A percentile compares a stretch with the other conserved stretches of the same genome.
phyloP scores from a whole-genome alignment of 352 stramenopile genomes.

The Aphanomyces euteiches region DNA sequence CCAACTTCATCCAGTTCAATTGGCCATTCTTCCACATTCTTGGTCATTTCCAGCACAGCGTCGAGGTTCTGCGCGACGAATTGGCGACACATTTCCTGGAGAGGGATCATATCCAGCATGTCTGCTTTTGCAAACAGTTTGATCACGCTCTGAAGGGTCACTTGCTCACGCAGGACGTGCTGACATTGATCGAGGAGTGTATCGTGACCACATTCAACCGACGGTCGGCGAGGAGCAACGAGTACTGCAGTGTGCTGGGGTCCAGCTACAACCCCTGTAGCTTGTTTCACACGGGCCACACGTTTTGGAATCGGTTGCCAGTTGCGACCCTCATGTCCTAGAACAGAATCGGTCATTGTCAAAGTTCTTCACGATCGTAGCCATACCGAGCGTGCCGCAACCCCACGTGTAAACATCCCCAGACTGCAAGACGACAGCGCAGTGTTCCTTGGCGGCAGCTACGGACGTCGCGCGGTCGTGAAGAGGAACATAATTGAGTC shows the following conservation, averaged over 20 bases:
- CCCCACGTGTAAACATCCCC: slow-evolving; percentile 76
- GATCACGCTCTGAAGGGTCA: slow-evolving; percentile 59
- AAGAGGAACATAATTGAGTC: slow-evolving; percentile 21
- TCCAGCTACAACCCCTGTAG: slow-evolving; percentile 53
- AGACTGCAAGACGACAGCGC: slow-evolving; percentile 57
- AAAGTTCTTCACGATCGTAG: background rate
- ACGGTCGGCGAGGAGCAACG: slow-evolving; percentile 44
- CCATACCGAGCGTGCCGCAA: slow-evolving; percentile 50
- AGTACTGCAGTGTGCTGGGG: slow-evolving; percentile 76
- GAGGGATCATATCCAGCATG: slow-evolving; percentile 41
- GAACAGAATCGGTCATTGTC: slow-evolving; percentile 31
- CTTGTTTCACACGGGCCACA: slow-evolving; percentile 69
- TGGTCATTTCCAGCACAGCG: slow-evolving; percentile 56
- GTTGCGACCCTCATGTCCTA: slow-evolving; percentile 65
- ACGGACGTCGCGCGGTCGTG: slow-evolving; percentile 38
- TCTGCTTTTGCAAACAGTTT: slow-evolving; percentile 60
- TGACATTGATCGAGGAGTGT: slow-evolving; percentile 47
- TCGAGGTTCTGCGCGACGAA: slow-evolving; percentile 78
- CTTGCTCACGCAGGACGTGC: slow-evolving; percentile 43
- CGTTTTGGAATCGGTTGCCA: slow-evolving; percentile 79
- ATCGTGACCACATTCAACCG: slow-evolving; percentile 20
- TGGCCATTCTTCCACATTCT: slow-evolving; percentile 55
- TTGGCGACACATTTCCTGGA: slow-evolving; percentile 48
- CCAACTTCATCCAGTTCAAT: slow-evolving; percentile 47
- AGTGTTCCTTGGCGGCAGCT: slow-evolving; percentile 72